phyloP scores from a whole-genome alignment of 2,329 filamentous ascomycete species.

The Aspergillus oerlinghausenensis region DNA sequence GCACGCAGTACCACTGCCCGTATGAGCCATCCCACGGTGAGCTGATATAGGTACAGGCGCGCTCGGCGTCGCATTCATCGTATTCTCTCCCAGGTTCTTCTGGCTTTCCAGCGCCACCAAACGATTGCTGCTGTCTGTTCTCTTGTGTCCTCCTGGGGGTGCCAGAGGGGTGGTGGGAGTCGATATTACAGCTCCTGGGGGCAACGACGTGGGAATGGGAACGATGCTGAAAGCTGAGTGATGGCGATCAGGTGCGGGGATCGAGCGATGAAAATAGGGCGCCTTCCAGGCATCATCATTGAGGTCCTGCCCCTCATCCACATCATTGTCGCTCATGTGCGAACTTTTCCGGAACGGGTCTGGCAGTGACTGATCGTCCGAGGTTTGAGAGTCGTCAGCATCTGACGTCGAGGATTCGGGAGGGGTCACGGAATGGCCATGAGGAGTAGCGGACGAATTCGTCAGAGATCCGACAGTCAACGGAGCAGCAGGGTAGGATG shows the following conservation, averaged over 20 bases:
- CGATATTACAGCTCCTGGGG: slow-evolving; percentile 7
- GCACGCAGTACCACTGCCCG: slow-evolving; percentile 43
- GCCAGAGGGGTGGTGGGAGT: not conserved
- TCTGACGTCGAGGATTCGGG: slow-evolving; percentile 19
- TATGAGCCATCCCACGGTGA: slow-evolving; percentile 11
- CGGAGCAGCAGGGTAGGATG: slow-evolving; percentile 4
- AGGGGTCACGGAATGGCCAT: slow-evolving; percentile 17
- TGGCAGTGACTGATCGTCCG: slow-evolving; percentile 27
- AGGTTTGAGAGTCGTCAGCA: slow-evolving; percentile 25
- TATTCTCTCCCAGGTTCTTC: not conserved
- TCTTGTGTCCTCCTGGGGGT: slow-evolving; percentile 16
- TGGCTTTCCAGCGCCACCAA: not conserved
- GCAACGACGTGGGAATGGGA: slow-evolving; percentile 6
- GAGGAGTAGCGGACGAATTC: slow-evolving; percentile 14
- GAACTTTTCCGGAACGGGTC: slow-evolving; percentile 38
- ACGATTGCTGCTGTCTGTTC: not conserved
- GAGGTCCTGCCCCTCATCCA: not conserved
- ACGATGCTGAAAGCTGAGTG: slow-evolving; percentile 10
- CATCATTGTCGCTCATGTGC: slow-evolving; percentile 23
- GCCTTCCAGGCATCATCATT: not conserved
- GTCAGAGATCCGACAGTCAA: slow-evolving; percentile 12
- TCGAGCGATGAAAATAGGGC: slow-evolving; percentile 1
- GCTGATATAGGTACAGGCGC: slow-evolving; percentile 6
- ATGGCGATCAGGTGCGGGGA: slow-evolving; percentile 5
- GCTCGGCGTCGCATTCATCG: slow-evolving; percentile 1